These are phyloP conservation scores for Suhomyces kilbournensis DNA, from an alignment of 805 yeast genomes.

Conservation along the genomic window DNA sequence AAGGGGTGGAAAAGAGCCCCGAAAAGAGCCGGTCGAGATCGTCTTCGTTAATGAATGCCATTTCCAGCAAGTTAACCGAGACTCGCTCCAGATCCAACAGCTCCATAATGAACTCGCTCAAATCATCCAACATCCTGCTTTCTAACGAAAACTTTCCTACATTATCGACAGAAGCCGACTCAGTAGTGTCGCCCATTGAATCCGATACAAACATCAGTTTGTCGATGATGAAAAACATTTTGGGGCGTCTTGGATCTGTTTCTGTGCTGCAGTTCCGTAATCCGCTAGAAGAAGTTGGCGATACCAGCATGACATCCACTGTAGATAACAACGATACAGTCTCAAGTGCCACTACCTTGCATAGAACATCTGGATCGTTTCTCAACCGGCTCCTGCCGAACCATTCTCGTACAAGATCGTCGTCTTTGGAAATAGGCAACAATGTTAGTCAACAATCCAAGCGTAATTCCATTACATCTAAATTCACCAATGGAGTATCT, in stretches of 20 bases:
- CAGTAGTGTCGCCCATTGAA: conserved; percentile 11
- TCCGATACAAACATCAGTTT: conserved; percentile 21
- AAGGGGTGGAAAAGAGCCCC: conserved; percentile 13
- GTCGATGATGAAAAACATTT: conserved; percentile 32
- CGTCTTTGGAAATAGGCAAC: conserved; percentile 27
- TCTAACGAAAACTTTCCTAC: conserved; percentile 28
- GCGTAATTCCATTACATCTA: conserved; percentile 34
- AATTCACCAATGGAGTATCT: conserved; percentile 38
- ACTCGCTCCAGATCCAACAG: conserved; percentile 35
- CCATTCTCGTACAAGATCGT: conserved; percentile 37
- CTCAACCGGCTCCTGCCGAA: conserved; percentile 34
- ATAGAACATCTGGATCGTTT: conserved; percentile 19
- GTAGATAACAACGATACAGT: conserved; percentile 4
- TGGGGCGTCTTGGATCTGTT: conserved; percentile 34
- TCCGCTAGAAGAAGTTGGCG: conserved; percentile 10
- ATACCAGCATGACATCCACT: background rate
- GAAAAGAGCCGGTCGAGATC: conserved; percentile 31
- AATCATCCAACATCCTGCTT: conserved; percentile 10
- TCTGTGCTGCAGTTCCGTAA: conserved; percentile 22
- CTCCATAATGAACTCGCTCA: conserved; percentile 20
- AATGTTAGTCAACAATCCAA: conserved; percentile 12
- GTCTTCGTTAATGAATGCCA: conserved; percentile 36
- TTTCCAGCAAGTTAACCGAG: conserved; percentile 30
- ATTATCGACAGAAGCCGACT: conserved; percentile 16
- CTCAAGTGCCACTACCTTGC: conserved; percentile 1